Conservation (phyloP, 495 filamentous ascomycete genomes). For the Chaetomium tenue region DNA sequence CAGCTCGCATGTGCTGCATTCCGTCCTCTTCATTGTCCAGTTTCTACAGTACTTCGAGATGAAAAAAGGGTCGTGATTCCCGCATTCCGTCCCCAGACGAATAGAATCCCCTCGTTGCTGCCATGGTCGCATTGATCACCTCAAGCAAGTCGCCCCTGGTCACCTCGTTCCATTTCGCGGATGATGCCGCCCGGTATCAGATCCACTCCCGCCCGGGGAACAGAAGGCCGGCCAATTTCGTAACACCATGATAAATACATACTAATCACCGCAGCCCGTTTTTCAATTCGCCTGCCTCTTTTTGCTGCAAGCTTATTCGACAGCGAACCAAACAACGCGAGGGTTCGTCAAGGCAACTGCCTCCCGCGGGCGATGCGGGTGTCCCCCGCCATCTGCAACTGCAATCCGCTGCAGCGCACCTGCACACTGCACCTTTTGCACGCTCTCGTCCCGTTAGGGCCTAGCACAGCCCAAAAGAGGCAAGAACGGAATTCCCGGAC, state of each 20-base stretch:
- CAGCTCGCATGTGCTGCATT: slow-evolving; percentile 1
- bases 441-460: neutral
- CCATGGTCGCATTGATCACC: slow-evolving; percentile 8
- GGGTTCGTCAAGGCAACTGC: slow-evolving; percentile 9
- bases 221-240: neutral
- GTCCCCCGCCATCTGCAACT: neutral
- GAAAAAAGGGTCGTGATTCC: neutral
- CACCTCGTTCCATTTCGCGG: neutral
- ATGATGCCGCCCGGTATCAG: neutral
- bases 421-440: neutral
- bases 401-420: no score
- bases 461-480: slow-evolving; percentile 2
- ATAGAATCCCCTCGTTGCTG: neutral
- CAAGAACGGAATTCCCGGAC: neutral
- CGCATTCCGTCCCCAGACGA: neutral
- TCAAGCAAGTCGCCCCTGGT: slow-evolving; percentile 1
- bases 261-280: neutral
- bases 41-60: neutral
- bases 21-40: neutral
- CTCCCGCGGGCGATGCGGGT: neutral
- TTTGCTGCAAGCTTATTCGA: neutral
- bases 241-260: neutral
- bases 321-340: neutral
- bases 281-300: neutral
- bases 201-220: neutral